Percentiles rank a stretch among this genome's conserved stretches.
These are phyloP conservation scores for Eimeria acervulina DNA, from an alignment of 169 alveolate genomes.

Conservation along the genomic window DNA sequence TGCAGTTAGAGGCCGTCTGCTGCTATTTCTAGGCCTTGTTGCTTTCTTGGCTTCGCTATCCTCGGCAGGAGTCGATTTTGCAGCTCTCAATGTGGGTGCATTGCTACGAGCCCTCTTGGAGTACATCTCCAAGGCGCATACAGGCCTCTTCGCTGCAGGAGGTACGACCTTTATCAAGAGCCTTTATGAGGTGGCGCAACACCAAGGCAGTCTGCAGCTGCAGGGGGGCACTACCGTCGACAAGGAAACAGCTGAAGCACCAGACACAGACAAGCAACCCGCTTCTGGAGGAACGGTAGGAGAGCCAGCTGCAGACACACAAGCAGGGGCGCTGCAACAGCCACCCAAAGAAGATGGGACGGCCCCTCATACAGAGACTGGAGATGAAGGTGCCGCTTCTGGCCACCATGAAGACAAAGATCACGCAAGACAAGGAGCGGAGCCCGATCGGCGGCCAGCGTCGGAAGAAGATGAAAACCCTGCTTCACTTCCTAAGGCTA, in stretches of 20 bases:
- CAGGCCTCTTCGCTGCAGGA: constrained; percentile 12
- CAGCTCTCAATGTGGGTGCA: not conserved
- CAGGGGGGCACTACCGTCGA: not conserved
- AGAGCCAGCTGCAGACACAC: not conserved
- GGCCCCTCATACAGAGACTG: not conserved
- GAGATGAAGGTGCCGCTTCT: not conserved
- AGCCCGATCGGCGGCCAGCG: not conserved
- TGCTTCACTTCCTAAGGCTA: not conserved
- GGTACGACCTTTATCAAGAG: not conserved
- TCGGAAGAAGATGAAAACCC: not conserved
- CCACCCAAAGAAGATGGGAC: not conserved
- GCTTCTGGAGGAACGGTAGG: not conserved
- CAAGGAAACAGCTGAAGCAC: not conserved
- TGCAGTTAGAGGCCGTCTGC: not conserved
- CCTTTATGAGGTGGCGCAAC: not conserved
- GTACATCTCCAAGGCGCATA: not conserved
- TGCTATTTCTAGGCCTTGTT: not conserved
- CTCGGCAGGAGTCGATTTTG: not conserved
- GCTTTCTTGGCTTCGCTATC: not conserved
- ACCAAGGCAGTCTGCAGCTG: not conserved
- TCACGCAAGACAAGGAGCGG: not conserved
- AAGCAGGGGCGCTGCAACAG: not conserved
- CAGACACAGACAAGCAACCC: not conserved
- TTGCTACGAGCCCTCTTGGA: not conserved
- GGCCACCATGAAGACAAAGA: not conserved